Base-by-base conservation (phyloP, 495 filamentous ascomycete species). In the Lindgomyces ingoldianus region DNA sequence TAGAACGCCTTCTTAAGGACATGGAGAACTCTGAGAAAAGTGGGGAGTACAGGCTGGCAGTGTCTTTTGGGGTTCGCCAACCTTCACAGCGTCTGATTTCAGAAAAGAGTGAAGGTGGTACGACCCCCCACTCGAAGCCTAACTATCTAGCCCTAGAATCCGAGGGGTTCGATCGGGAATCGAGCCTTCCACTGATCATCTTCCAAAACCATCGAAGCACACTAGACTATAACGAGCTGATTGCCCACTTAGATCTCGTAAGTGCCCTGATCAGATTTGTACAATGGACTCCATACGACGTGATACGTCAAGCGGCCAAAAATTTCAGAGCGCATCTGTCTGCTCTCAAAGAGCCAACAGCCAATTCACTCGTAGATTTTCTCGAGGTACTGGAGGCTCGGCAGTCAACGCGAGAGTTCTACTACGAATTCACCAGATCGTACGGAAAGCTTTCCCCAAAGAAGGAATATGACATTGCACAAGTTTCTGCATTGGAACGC, bases 191-290 rank as follows among this genome's bases (percentile, higher is more conserved):
- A n/a, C n/a, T n/a, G n/a, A 51, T 58, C 45, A 14, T 41, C 36
- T 41, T 54, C 42, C 55, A 30, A 33, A 39, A 16, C 41, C 44
- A 53, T 24, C 36, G 27, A 33, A 53, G 48, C 27, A 54, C 47
- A 1, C 39, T 54, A 21, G 42, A 52, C n/a, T 4, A 24, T 18
- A 11, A 24, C 41, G 12, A 33, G 2, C 25, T 65, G 2, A 6
- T 24, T 2, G 29, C 47, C 3, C 39, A 59, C 25, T 45, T 60
- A 25, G 46, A 44, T 8, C 39, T 59, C 47, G 6, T 49, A 6
- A 48, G 18, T 2, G 1, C 8, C 9, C 25, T 59, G n/a, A 3
- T 58, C 6, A 14, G 11, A 26, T 44, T 27, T 45, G 14, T 25
- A 1, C 8, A 29, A 8, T 2, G 14, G 10, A 9, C 18, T 19